Conservation (phyloP, 2,329 filamentous ascomycete species). For the Fusarium siculi region DNA sequence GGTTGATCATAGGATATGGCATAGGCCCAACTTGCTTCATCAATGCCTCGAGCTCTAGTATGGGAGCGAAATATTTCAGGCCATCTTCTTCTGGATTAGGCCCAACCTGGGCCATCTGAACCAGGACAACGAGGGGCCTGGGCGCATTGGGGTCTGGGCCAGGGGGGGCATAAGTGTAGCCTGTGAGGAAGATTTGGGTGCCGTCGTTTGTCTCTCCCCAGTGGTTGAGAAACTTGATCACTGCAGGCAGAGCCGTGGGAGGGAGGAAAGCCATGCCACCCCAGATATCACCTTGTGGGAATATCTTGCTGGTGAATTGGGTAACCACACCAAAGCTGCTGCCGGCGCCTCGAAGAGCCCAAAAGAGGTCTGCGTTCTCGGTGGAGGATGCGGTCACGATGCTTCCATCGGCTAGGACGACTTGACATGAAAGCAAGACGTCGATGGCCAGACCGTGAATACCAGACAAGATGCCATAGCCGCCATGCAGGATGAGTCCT, state of each 20-base stretch:
- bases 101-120: conserved; percentile 37
- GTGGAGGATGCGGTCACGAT: conserved; percentile 53
- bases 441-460: conserved; percentile 62
- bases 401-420: conserved; percentile 53
- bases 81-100: conserved; percentile 30
- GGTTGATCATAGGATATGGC: conserved; percentile 56
- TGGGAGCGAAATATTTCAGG: conserved; percentile 46
- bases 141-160: conserved; percentile 35
- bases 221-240: conserved; percentile 47
- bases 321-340: conserved; percentile 57
- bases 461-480: conserved; percentile 67
- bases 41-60: conserved; percentile 52
- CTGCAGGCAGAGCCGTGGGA: conserved; percentile 38
- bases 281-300: conserved; percentile 48
- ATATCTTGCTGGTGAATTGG: conserved; percentile 49
- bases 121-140: conserved; percentile 26
- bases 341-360: conserved; percentile 54
- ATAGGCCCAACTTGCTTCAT: conserved; percentile 52
- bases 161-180: conserved; percentile 29
- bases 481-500: conserved; percentile 67
- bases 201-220: conserved; percentile 44
- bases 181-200: conserved; percentile 29
- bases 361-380: conserved; percentile 57
- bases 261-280: conserved; percentile 45
- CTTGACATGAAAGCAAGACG: conserved; percentile 51